Conservation (phyloP, 208 protist genomes). For the Phytomonas francai region DNA sequence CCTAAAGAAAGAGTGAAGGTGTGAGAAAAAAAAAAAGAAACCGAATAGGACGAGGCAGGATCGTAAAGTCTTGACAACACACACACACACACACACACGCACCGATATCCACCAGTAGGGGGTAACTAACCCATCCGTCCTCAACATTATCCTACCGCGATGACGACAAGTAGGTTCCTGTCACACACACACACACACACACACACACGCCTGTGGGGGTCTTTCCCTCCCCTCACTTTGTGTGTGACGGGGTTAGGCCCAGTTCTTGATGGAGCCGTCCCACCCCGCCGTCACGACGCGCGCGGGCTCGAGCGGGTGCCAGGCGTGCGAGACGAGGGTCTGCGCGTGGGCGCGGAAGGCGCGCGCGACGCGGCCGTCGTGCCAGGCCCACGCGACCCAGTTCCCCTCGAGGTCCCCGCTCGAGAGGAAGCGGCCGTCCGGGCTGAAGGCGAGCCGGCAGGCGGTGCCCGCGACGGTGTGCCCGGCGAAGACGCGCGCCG, state of each 20-base stretch:
- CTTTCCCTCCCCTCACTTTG: neutral
- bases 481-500: constrained; percentile 89
- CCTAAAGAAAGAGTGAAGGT: constrained; percentile 14
- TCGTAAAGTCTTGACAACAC: neutral
- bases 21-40: constrained; percentile 14
- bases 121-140: too few species aligned
- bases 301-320: constrained; percentile 91
- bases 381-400: constrained; percentile 94
- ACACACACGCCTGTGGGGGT: constrained; percentile 5
- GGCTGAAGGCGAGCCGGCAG: constrained; percentile 89
- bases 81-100: constrained; percentile 8
- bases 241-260: constrained; percentile 45
- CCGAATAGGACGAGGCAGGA: neutral
- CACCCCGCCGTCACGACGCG: constrained; percentile 89
- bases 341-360: constrained; percentile 83
- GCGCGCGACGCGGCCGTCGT: constrained; percentile 67
- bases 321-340: constrained; percentile 82
- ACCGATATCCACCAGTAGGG: constrained; percentile 1
- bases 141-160: neutral
- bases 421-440: constrained; percentile 85
- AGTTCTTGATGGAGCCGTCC: constrained; percentile 92
- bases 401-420: constrained; percentile 90
- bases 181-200: constrained; percentile 1
- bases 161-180: neutral
- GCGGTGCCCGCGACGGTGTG: constrained; percentile 92